Base-by-base conservation (phyloP, 352 stramenopile species). In the Pseudoperonospora humuli region DNA sequence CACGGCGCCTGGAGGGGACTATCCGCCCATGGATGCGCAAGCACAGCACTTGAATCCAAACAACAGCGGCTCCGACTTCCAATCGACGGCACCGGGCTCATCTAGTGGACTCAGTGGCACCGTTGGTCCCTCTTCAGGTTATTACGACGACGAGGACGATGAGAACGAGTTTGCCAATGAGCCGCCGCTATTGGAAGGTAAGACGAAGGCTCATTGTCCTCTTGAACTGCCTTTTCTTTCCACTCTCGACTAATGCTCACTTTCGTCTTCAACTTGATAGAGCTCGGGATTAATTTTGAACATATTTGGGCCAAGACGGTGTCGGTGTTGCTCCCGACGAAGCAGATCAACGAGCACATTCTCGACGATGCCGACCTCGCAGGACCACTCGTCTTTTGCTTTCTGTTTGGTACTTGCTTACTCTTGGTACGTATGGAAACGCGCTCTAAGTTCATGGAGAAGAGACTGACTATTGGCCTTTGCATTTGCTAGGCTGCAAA, bases 301-400 rank as follows among this genome's bases (percentile, higher is more conserved):
- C 95, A 99, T 56, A 99, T 99, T 51, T 91, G 88, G 64, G 69
- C 80, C 53, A 99, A 99, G 77, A 98, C 89, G 8, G 78, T 96
- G 52, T 93, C 94, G 0, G 94, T 98, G 31, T 64, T 98, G 26
- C 73, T 97, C 24, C 95, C 95, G n/a, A 93, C 76, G 15, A 89
- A 86, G 67, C 67, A 86, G 44, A 85, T 94, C 44, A 86, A 89
- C 43, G 76, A 89, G 45, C 71, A 89, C 42, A 93, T 95, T 54
- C 63, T 97, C 23, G 82, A 97, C 42, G 81, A 94, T 50, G 74
- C 85, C 13, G 95, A 99, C 50, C 67, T 99, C 32, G 89, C 93
- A 5, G 95, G 96, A 19, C 95, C 96, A 13, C 56, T 98, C 20
- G 84, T 96, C 21, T 98, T 98, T 58, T 95, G 75, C 39, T 81